Conservation (phyloP, 2,329 filamentous ascomycete species). For the Corniculantispora saksenae region DNA sequence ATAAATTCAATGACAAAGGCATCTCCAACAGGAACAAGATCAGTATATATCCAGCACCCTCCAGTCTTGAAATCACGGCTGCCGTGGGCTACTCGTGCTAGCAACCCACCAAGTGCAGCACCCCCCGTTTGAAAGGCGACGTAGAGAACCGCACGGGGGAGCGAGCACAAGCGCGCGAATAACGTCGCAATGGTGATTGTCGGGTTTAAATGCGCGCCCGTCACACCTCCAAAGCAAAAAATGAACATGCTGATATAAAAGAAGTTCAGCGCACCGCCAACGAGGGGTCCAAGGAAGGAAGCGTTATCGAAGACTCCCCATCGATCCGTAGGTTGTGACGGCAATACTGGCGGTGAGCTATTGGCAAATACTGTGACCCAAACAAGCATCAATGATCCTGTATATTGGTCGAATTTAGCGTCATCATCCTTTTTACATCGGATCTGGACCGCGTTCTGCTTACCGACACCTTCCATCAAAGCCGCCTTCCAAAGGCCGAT, state of each 20-base stretch:
- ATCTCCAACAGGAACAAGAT: slow-evolving; percentile 26
- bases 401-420: neutral
- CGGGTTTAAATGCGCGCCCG: slow-evolving; percentile 56
- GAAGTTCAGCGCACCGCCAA: slow-evolving; percentile 33
- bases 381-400: slow-evolving; percentile 21
- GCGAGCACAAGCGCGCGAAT: slow-evolving; percentile 48
- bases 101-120: slow-evolving; percentile 34
- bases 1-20: slow-evolving; percentile 52
- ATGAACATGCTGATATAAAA: slow-evolving; percentile 49
- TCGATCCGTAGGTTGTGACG: slow-evolving; percentile 20
- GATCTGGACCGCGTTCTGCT: neutral
- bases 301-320: slow-evolving; percentile 28
- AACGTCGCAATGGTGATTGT: slow-evolving; percentile 56
- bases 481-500: slow-evolving; percentile 42
- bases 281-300: slow-evolving; percentile 31
- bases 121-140: slow-evolving; percentile 49
- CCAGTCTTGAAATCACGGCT: slow-evolving; percentile 30
- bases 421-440: neutral
- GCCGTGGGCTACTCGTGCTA: slow-evolving; percentile 31
- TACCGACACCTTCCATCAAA: slow-evolving; percentile 39
- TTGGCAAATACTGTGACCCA: slow-evolving; percentile 27
- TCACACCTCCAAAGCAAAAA: slow-evolving; percentile 48
- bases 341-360: slow-evolving; percentile 20
- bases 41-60: slow-evolving; percentile 31
- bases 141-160: slow-evolving; percentile 52